Evolutionary conservation across 225 moss, liverwort and hornwort species (phyloP), one percentile per base, ranked within the genome.

Genomic region (Antitrichia curtipendula): DNA sequence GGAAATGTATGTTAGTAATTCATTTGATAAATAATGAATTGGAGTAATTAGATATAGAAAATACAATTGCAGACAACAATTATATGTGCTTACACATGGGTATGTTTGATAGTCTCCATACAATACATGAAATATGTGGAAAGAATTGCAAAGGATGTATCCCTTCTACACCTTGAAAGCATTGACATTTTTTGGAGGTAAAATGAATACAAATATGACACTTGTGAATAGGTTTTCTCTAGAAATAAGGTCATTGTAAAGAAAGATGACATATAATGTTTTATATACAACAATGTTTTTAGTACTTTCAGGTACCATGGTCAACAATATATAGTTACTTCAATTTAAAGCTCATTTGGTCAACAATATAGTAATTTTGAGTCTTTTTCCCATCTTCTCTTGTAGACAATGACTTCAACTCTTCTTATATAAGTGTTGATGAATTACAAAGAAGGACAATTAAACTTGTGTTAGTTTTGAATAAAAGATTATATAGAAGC

Each of bases 61-160:
- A 29, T 29, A 18, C 2, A 72, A 29, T 72, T 45, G 29, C 17
- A 72, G 29, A 3, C 29, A 72, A 45, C 2, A 72, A 0, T 45
- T 72, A 3, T 47, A 29, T 72, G 45, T 4, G 1, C 29, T 18
- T 16, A 28, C 17, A 29, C 3, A 29, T 1, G 2, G 6, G 10
- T 29, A 17, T 45, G 6, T 45, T 4, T 72, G 1, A 10, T 3
- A 6, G 0, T 72, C 17, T 29, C 0, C 2, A 0, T 47, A 29
- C 11, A 17, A 72, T 72, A 72, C 7, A 45, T 72, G 10, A 17
- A 72, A 4, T 45, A 45, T 1, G 1, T 29, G 6, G 72, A 45
- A 73, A 73, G 7, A 73, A 18, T 73, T 73, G 27, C 9, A 43
- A 71, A 71, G 27, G 5, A 71, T 43, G 2, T 43, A 23, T 65